These are phyloP conservation scores for Mycena crocata DNA, from an alignment of 768 basidiomycete genomes.

Conservation along the genomic window DNA sequence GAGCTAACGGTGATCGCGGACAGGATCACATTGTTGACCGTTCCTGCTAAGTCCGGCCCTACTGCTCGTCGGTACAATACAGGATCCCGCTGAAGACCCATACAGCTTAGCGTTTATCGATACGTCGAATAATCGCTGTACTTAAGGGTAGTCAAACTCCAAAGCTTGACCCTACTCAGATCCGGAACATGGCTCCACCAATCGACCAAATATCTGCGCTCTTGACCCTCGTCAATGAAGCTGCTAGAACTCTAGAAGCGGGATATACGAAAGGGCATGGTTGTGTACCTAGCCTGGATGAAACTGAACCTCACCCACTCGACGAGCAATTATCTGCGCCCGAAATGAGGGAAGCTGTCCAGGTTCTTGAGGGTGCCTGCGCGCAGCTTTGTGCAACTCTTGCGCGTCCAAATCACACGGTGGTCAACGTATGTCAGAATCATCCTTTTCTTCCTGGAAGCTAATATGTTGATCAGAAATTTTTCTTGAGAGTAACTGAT, in stretches of 20 bases:
- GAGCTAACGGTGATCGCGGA: too few species aligned
- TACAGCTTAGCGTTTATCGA: neutral
- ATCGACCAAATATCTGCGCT: slow-evolving; percentile 28
- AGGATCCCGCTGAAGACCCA: too few species aligned
- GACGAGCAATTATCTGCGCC: slow-evolving; percentile 32
- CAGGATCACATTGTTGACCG: too few species aligned
- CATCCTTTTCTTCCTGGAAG: neutral
- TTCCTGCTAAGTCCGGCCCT: too few species aligned
- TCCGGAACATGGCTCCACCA: slow-evolving; percentile 6
- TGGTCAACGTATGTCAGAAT: slow-evolving; percentile 36
- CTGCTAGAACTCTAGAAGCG: slow-evolving; percentile 31
- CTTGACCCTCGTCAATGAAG: slow-evolving; percentile 29
- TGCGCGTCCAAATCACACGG: slow-evolving; percentile 38
- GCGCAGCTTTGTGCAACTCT: slow-evolving; percentile 41
- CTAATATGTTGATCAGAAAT: slow-evolving; percentile 10
- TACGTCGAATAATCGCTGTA: slow-evolving; percentile 4
- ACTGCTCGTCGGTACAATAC: too few species aligned
- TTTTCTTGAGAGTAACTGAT: slow-evolving; percentile 17
- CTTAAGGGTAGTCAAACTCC: neutral
- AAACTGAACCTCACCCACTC: slow-evolving; percentile 36
- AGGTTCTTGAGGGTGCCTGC: slow-evolving; percentile 42
- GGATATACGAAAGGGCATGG: slow-evolving; percentile 21
- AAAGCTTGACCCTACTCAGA: neutral
- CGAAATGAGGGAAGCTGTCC: slow-evolving; percentile 38
- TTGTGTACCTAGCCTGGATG: slow-evolving; percentile 37